These are phyloP conservation scores for Coemansia sp. DNA, from an alignment of 192 early-diverging fungal species.

Conservation along the genomic window DNA sequence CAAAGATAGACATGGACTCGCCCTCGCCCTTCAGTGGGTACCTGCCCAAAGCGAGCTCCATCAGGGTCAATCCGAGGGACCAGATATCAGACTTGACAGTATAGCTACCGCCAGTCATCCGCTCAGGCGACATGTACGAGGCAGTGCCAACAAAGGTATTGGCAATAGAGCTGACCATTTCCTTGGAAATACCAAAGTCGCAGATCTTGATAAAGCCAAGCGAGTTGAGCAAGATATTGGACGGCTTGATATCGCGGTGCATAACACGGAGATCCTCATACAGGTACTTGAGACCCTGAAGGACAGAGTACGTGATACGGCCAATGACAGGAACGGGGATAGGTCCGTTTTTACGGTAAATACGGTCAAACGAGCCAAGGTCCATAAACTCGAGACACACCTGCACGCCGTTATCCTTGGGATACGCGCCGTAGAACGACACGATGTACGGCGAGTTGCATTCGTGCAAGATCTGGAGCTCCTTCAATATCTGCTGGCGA, in stretches of 20 bases:
- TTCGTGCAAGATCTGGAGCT: slow-evolving; percentile 94
- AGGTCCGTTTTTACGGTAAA: slow-evolving; percentile 90
- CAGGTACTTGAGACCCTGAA: slow-evolving; percentile 81
- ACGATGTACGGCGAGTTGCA: slow-evolving; percentile 96
- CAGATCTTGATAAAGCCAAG: slow-evolving; percentile 78
- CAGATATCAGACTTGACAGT: slow-evolving; percentile 83
- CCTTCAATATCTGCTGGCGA: slow-evolving; percentile 90
- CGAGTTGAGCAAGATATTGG: slow-evolving; percentile 83
- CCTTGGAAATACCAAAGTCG: slow-evolving; percentile 92
- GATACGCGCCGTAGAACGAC: slow-evolving; percentile 95
- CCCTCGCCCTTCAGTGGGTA: slow-evolving; percentile 74
- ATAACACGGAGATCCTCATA: slow-evolving; percentile 90
- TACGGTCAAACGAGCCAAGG: slow-evolving; percentile 86
- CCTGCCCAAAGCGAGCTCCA: slow-evolving; percentile 78
- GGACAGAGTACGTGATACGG: slow-evolving; percentile 77
- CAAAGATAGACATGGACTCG: slow-evolving; percentile 79
- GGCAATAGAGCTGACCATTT: slow-evolving; percentile 82
- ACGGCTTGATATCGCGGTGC: slow-evolving; percentile 93
- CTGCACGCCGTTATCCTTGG: slow-evolving; percentile 78
- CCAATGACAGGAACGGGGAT: slow-evolving; percentile 88
- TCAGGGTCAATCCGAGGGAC: slow-evolving; percentile 79
- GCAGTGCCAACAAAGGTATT: slow-evolving; percentile 86
- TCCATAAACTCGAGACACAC: slow-evolving; percentile 99
- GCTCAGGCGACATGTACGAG: slow-evolving; percentile 85
- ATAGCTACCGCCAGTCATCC: slow-evolving; percentile 78